Evolutionary conservation across 1,139 yeast species (phyloP), one percentile per base, ranked within the genome.

Genomic region (Citeromyces hawaiiensis): DNA sequence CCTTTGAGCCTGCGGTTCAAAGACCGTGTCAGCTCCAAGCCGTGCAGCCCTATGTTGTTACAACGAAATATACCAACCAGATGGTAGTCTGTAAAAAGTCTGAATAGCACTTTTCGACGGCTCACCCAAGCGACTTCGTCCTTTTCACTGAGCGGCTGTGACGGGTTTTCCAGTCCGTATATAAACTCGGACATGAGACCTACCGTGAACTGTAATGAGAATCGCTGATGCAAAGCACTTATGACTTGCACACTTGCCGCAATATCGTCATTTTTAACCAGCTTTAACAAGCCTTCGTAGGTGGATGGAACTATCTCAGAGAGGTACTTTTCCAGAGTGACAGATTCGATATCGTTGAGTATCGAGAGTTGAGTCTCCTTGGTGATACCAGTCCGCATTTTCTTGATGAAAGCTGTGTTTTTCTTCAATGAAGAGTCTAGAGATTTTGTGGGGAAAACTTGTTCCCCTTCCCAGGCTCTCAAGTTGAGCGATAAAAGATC

Each of bases 391-490:
- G 71, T 64, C 45, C 78, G 69, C 39, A 86, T 58, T 50, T 81
- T 81, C 52, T 80, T 81, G 42, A 86, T 78, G 49, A 86, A 83
- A 0, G 87, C 82, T 4, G 87, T 79, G 54, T 88, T 86, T 54
- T 81, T 83, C 64, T 87, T 88, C 45, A 88, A 62, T 39, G 91
- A 79, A 0, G 94, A 66, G 53, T 88, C 96, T 13, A 80, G 61
- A 37, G 70, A 66, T 13, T 54, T 45, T 1, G 64, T 53, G 1
- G 60, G 42, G 31, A 47, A 42, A 4, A 45, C 56, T 34, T 34
- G 36, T 29, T 61, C 68, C 2, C 76, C 82, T 23, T 58, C 56
- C 85, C 86, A 77, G 2, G 79, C 76, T 39, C 55, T 48, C 3
- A 50, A 40, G 52, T 79, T 79, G 39, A 66, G 52, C 15, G 60